Evolutionary conservation across 352 stramenopile species (phyloP), one percentile per base, ranked within the genome.

Genomic region (Globisporangium sylvaticum): DNA sequence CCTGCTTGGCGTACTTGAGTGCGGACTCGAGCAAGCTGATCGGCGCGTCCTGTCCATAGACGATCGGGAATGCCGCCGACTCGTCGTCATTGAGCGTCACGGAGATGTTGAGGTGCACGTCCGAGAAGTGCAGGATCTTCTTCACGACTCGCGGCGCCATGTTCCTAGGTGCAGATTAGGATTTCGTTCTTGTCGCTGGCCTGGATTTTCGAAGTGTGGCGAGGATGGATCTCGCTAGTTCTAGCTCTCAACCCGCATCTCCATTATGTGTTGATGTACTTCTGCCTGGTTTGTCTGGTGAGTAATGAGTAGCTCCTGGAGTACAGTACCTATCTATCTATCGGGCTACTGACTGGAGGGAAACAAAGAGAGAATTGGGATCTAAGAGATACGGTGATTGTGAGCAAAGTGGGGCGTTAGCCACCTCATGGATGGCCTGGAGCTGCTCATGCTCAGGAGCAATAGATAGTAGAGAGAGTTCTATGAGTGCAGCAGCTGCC

Each of bases 51-150:
- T 73, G 63, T 31, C 74, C 78, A 62, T 93, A 91, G 22, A 64
- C 65, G 46, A 81, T 77, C 5, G 74, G 76, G 31, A 84, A 69
- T 32, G 53, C 64, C 15, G 73, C 72, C 27, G 77, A 79, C 31
- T 88, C 75, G 14, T 24, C 25, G 1, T 64, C 59, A 15, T 80
- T 67, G 12, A 87, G 71, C 25, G 73, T 72, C 24, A 55, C 42
- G 1, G 87, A 91, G 56, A 92, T 73, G 60, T 96, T 94, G 22
- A 96, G 74, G 62, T 96, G 86, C 31, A 96, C 87, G 67, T 96
- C 88, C 15, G 87, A 94, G 65, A 94, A 92, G 69, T 96, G 86
- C 31, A 96, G 68, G 62, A 95, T 89, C 50, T 72, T 71, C 58
- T 83, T 83, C 18, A 46, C 29, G 1, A 14, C n/a, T 5, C 20